phyloP scores from a whole-genome alignment of 2,329 filamentous ascomycete genomes.

The Sphaerulina vaccinii region DNA sequence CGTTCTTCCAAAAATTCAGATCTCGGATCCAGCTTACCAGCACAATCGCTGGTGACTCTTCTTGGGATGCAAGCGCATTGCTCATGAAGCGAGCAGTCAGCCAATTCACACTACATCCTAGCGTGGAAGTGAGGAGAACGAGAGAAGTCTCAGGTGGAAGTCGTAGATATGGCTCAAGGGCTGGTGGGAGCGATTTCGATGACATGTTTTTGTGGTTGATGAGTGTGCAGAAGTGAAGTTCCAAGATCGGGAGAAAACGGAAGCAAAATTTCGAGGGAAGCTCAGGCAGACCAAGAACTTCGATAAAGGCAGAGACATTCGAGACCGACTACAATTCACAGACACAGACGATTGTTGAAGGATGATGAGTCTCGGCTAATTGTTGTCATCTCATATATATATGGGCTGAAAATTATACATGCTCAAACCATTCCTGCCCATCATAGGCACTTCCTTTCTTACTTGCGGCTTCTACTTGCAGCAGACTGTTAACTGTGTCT shows the following conservation, averaged over 20 bases:
- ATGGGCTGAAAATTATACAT: too few relatives aligned
- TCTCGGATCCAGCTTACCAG: slow-evolving; percentile 82
- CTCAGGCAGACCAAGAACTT: too few relatives aligned
- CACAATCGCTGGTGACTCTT: slow-evolving; percentile 53
- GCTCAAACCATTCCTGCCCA: slow-evolving; percentile 16
- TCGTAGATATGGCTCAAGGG: slow-evolving; percentile 63
- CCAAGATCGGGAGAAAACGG: background rate
- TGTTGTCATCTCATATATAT: too few relatives aligned
- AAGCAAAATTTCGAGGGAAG: background rate
- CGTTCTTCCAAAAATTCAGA: slow-evolving; percentile 73
- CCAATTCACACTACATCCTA: slow-evolving; percentile 55
- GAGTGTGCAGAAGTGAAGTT: too few relatives aligned
- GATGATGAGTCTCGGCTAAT: background rate
- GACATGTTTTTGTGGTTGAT: slow-evolving; percentile 19
- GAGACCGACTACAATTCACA: too few relatives aligned
- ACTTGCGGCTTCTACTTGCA: slow-evolving; percentile 7
- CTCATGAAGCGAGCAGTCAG: slow-evolving; percentile 54
- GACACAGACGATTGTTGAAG: too few relatives aligned
- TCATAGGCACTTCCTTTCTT: slow-evolving; percentile 3
- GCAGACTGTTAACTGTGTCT: background rate
- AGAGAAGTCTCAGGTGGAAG: slow-evolving; percentile 61
- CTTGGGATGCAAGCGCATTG: slow-evolving; percentile 42
- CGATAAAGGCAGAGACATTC: too few relatives aligned
- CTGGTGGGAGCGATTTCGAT: slow-evolving; percentile 50
- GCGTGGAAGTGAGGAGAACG: slow-evolving; percentile 66